Base-by-base conservation (phyloP, 2,329 filamentous ascomycete species). In the Tolypocladium tundrense region DNA sequence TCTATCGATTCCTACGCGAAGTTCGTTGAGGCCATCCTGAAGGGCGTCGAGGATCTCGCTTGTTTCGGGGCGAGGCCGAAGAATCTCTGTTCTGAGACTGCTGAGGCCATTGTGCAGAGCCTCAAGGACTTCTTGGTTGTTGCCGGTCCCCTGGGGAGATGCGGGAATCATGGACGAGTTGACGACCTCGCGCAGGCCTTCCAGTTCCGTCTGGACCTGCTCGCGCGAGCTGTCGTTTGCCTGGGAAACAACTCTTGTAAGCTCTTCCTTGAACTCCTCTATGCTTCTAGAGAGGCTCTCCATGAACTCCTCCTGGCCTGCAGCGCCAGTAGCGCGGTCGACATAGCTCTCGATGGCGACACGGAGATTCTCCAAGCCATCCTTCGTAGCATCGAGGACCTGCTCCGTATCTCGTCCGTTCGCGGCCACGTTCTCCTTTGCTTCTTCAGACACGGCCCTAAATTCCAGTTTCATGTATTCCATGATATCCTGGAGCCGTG, bases 21-120 rank as follows among this genome's bases (percentile, higher is more conserved):
- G 78, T 53, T 87, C 86, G 61, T 88, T 86, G 8, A 97, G 80
- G 2, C 92, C 92, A 70, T 97, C 91, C 59, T 95, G 92, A 57
- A 97, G 78, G 1, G 92, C 89, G 68, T 96, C 91, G 1, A 97
- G 79, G 13, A 96, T 89, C 67, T 97, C 91, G 55, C 91, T 88
- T 0, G 91, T 93, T 62, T 92, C 90, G 19, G 80, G 77, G 51
- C 82, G 77, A 3, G 82, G 81, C 16, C 82, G 77, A 9, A 87
- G 87, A 54, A 96, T 82, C 63, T 97, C 92, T 19, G 83, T 79
- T 6, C 90, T 83, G 40, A 97, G 79, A 50, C 81, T 83, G 60
- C 89, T 88, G 42, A 97, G 79, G 2, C 91, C 90, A 51, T 82
- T 83, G 37, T 82, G 85, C 3, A 93, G 75, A 11, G 85, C 83